Evolutionary conservation across 495 filamentous ascomycete genomes (phyloP), one percentile per base, ranked within the genome.

Genomic region (Alectoria sarmentosa): DNA sequence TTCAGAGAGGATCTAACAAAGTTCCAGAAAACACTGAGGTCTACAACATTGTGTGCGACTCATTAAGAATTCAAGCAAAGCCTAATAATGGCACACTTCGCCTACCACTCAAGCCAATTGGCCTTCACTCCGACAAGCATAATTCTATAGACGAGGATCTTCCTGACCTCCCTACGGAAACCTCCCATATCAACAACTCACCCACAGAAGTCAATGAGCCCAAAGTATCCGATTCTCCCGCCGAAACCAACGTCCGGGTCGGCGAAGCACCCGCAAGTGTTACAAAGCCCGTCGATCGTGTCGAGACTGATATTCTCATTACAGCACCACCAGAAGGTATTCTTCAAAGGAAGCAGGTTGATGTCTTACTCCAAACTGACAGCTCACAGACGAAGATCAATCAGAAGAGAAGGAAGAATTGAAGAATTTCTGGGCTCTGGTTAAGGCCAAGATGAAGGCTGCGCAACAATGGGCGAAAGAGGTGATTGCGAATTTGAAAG

Each of bases 21-120:
- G 23, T 44, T 8, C 70, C 17, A 91, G 88, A 94, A 83, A 99
- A 99, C 66, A 90, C 81, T 63, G 92, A 99, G 68, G 90, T 99
- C 2, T 98, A 98, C 72, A 95, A 96, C 68, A 89, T 98, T 59
- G 73, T 99, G 39, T 98, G 80, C 61, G 79, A 82, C 60, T 77
- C 76, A 28, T 62, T 83, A 39, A 74, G 77, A 30, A 69, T 83
- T 48, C 69, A 68, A 44, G 78, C 79, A 19, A 67, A 67, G 48
- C 67, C 75, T n/a, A 81, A 81, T 59, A 83, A 82, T 61, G 80
- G 80, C 32, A 82, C 80, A 21, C 72, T 96, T 26, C 86, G 89
- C 26, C 82, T 96, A 0, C 90, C 90, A 17, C 73, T 97, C 32
- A 82, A 83, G 69, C 79, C 90, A 7, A 71, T 87, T 4, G 90